A percentile compares a stretch with the other conserved stretches of the same genome.
Conservation (phyloP, 352 stramenopile species). For the Phytophthora sansomeana region DNA sequence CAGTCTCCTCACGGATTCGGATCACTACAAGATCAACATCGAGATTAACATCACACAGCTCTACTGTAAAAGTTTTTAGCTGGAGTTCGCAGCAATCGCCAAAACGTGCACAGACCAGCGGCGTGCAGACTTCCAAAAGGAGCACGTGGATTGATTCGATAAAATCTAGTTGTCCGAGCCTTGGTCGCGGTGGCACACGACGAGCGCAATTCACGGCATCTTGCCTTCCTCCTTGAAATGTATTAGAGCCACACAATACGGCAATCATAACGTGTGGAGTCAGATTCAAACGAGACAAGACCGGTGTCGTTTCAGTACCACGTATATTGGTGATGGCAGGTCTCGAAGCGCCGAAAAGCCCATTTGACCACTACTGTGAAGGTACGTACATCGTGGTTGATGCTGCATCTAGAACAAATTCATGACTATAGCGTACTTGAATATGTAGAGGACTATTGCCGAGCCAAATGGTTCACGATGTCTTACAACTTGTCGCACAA, state of each 20-base stretch:
- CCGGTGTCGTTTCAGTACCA: constrained; percentile 8
- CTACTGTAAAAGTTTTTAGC: not conserved
- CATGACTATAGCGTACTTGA: not conserved
- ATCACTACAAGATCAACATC: constrained; percentile 5
- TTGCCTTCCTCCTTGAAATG: constrained; percentile 18
- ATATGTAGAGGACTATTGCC: not conserved
- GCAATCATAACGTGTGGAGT: constrained; percentile 22
- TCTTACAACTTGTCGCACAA: not conserved
- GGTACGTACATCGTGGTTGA: not conserved
- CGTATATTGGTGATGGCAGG: not conserved
- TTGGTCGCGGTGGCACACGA: constrained; percentile 6
- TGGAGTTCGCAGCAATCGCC: not conserved
- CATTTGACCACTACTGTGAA: constrained; percentile 18
- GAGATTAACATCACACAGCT: constrained; percentile 8
- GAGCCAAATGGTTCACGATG: constrained; percentile 6
- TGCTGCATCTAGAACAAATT: not conserved
- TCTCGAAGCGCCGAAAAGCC: not conserved
- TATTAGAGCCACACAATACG: constrained; percentile 15
- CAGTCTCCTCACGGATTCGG: not conserved
- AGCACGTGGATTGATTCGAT: constrained; percentile 12
- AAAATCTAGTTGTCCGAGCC: constrained; percentile 10
- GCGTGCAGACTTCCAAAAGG: constrained; percentile 1
- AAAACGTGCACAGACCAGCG: not conserved
- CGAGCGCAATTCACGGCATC: constrained; percentile 10
- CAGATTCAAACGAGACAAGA: constrained; percentile 4